phyloP scores from a whole-genome alignment of 1,284 basidiomycete genomes.

The Sparassis latifolia region DNA sequence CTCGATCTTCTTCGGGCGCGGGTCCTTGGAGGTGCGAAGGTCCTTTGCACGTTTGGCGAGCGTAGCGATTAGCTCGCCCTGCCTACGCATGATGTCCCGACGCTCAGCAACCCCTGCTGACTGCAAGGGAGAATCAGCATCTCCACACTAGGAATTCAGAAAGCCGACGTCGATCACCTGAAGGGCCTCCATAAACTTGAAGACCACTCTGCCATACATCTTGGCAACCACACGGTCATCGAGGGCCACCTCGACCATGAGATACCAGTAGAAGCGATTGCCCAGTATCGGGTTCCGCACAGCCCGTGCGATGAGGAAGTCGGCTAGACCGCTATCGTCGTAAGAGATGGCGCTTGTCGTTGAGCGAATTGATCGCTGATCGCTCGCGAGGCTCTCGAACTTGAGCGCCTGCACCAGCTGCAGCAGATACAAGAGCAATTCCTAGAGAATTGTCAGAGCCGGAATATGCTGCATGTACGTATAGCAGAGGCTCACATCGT shows the following conservation, averaged over 20 bases:
- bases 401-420: slow-evolving; percentile 98
- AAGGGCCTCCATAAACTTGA: slow-evolving; percentile 81
- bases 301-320: slow-evolving; percentile 86
- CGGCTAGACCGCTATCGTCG: slow-evolving; percentile 80
- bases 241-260: slow-evolving; percentile 85
- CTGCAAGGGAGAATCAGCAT: slow-evolving; percentile 28
- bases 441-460: slow-evolving; percentile 38
- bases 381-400: slow-evolving; percentile 78
- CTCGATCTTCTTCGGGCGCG: slow-evolving; percentile 95
- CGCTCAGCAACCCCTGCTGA: slow-evolving; percentile 71
- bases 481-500: slow-evolving; percentile 60
- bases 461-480: too few relatives aligned
- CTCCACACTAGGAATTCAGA: neutral
- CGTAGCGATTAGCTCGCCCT: slow-evolving; percentile 81
- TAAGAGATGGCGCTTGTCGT: slow-evolving; percentile 69
- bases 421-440: slow-evolving; percentile 87
- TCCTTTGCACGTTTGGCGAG: slow-evolving; percentile 84
- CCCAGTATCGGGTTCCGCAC: slow-evolving; percentile 81
- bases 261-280: slow-evolving; percentile 95
- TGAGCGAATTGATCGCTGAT: slow-evolving; percentile 61
- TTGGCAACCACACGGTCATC: slow-evolving; percentile 81
- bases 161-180: slow-evolving; percentile 45
- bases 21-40: slow-evolving; percentile 85
- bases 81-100: slow-evolving; percentile 76
- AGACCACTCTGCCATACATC: slow-evolving; percentile 89